Evolutionary conservation across 176 grass and related monocot genomes (phyloP), one percentile per base, ranked within the genome.

Genomic region (Elymus sibiricus): DNA sequence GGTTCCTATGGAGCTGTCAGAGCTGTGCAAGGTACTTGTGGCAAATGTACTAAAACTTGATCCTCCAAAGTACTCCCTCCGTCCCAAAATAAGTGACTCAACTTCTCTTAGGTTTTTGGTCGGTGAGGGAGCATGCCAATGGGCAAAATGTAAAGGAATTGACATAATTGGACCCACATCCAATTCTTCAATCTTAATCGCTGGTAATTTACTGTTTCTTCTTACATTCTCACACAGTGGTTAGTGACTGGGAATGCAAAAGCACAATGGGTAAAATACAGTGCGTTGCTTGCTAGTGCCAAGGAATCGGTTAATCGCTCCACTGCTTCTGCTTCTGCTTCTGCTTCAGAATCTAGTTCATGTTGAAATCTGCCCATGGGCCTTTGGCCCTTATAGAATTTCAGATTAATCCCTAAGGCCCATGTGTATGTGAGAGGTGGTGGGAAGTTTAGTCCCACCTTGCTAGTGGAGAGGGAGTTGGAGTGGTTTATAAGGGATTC

Each of bases 181-280:
- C 4, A 69, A 59, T 25, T 32, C 2, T 85, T 9, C 16, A 65
- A 79, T 65, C 25, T 21, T 86, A 19, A 73, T 26, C 64, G 56
- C 6, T 79, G 11, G 34, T 58, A 39, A 65, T 79, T 77, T 77
- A 47, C 60, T 12, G 27, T 76, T 6, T 59, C 25, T 66, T 63
- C 26, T 86, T 4, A 9, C 22, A 64, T 79, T 87, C 79, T 81
- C 22, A 77, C 78, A 74, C 73, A 98, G 93, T 92, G 96, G 96
- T 75, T 98, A 81, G 91, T 98, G 83, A 95, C 96, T 62, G 88
- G 92, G 34, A 95, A 78, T 76, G 88, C 93, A 74, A 95, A 88
- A 90, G 60, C 90, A n/a, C 93, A 90, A 51, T 95, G 93, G 95
- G 34, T 78, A 39, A 93, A 93, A 82, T 98, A 94, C 73, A 95